A percentile compares a stretch with the other conserved stretches of the same genome.
phyloP scores from a whole-genome alignment of 2,329 filamentous ascomycete genomes.

The Fusarium avenaceum region DNA sequence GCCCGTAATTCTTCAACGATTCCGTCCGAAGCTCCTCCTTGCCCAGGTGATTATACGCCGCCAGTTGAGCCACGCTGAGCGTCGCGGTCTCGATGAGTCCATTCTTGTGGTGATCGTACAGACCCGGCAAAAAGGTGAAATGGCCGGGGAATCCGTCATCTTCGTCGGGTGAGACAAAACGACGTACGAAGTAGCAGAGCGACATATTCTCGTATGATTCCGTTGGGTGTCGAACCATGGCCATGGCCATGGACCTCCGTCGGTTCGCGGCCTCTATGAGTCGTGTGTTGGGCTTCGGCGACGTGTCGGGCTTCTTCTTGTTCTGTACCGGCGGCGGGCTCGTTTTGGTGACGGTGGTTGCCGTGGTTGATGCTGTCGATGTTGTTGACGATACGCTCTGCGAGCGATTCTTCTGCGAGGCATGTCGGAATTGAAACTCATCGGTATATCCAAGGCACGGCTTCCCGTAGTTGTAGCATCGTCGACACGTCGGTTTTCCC shows the following conservation, averaged over 20 bases:
- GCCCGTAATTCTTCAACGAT: constrained; percentile 51
- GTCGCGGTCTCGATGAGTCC: constrained; percentile 52
- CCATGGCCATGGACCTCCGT: constrained; percentile 7
- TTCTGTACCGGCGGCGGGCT: constrained; percentile 2
- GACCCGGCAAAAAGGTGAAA: constrained; percentile 51
- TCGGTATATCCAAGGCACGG: constrained; percentile 54
- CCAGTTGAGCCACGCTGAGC: constrained; percentile 53
- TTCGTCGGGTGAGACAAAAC: constrained; percentile 51
- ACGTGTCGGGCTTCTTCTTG: constrained; percentile 2
- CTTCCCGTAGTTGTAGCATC: constrained; percentile 53
- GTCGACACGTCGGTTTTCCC: constrained; percentile 51
- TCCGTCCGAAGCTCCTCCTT: constrained; percentile 47
- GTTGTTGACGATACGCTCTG: background rate
- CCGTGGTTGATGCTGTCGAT: background rate
- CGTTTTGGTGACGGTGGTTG: constrained; percentile 1
- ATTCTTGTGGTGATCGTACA: constrained; percentile 47
- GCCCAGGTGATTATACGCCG: constrained; percentile 53
- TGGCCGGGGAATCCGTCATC: constrained; percentile 52
- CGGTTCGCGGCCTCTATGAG: background rate
- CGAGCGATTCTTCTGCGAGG: constrained; percentile 13
- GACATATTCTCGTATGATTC: constrained; percentile 49
- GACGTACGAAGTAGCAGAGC: constrained; percentile 53
- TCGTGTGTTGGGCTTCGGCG: constrained; percentile 4
- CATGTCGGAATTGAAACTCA: constrained; percentile 53
- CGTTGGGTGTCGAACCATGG: constrained; percentile 23